Evolutionary conservation across 2,329 filamentous ascomycete genomes (phyloP), one percentile per base, ranked within the genome.

Genomic region (Hypoxylon sp.): DNA sequence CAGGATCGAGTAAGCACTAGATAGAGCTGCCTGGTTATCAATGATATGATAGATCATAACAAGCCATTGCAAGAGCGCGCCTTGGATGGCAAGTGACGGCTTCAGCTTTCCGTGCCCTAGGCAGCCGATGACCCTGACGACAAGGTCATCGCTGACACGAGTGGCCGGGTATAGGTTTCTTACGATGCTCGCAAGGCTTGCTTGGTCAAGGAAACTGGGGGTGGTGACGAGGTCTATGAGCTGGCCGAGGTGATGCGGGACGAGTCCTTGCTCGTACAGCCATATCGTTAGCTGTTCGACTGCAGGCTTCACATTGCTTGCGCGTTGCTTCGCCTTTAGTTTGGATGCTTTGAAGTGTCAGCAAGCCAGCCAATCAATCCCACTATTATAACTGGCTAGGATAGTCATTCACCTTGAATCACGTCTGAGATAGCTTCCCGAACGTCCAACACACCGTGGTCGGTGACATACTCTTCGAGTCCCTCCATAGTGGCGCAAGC

Each of bases 71-170:
- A 96, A 75, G 47, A 96, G 78, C 37, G 86, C 79, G 21, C 83
- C 83, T 74, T 96, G 91, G 0, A 90, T 84, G 40, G 82, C 79
- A 40, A 90, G 80, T 11, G 88, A 85, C 11, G 91, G 88, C 72
- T 93, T 96, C 51, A 85, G 81, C 70, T 86, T 85, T 67, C 90
- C 91, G 68, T 92, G 88, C 3, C 92, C 91, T n/a, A 96, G 80
- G 43, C 84, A 85, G 48, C 87, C 88, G 18, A 95, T 82, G 8
- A 93, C 76, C 55, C 83, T 86, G 45, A 91, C 78, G 46, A 90
- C 78, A 35, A 86, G 73, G 53, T 84, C 79, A 27, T 83, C 78
- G 10, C 83, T 72, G n/a, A 96, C 81, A 37, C 80, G 80, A 33
- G 81, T 79, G n/a, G 83, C 81, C 1, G 92, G 91, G 72, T 94